These are phyloP conservation scores for Aspergillus pseudoviridinutans DNA, from an alignment of 2,329 filamentous ascomycete species.

Conservation along the genomic window DNA sequence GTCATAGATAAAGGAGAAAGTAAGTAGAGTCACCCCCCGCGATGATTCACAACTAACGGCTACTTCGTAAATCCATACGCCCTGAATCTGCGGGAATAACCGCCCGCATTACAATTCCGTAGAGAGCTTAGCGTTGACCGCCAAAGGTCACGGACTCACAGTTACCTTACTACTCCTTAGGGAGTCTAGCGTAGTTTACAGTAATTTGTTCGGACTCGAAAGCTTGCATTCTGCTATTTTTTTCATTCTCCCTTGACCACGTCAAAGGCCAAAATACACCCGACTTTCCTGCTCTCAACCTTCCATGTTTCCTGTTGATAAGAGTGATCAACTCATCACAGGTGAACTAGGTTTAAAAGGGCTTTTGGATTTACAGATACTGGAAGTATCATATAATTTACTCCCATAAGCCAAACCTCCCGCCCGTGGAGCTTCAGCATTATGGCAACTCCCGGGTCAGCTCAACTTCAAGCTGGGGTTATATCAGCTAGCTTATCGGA, in stretches of 20 bases:
- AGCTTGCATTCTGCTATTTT: conserved; percentile 8
- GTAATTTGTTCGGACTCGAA: neutral
- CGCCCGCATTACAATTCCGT: conserved; percentile 1
- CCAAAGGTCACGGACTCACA: no score
- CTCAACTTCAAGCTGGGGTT: conserved; percentile 30
- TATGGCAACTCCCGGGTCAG: conserved; percentile 31
- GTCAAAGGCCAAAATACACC: neutral
- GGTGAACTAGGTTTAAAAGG: neutral
- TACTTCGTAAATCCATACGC: no score
- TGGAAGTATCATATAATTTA: neutral
- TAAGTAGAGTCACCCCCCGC: neutral
- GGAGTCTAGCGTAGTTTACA: neutral
- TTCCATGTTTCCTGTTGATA: neutral
- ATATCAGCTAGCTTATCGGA: conserved; percentile 31
- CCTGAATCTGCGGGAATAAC: neutral
- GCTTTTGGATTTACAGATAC: neutral
- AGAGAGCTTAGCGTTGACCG: conserved; percentile 6
- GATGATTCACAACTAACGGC: conserved; percentile 1
- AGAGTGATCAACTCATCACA: neutral
- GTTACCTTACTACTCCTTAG: no score
- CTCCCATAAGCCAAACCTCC: neutral
- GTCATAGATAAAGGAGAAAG: neutral
- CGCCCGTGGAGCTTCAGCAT: conserved; percentile 14
- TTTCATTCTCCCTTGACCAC: conserved; percentile 1
- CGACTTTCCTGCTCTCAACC: neutral